phyloP scores from a whole-genome alignment of 2,329 filamentous ascomycete genomes.

The Talaromyces marneffei region DNA sequence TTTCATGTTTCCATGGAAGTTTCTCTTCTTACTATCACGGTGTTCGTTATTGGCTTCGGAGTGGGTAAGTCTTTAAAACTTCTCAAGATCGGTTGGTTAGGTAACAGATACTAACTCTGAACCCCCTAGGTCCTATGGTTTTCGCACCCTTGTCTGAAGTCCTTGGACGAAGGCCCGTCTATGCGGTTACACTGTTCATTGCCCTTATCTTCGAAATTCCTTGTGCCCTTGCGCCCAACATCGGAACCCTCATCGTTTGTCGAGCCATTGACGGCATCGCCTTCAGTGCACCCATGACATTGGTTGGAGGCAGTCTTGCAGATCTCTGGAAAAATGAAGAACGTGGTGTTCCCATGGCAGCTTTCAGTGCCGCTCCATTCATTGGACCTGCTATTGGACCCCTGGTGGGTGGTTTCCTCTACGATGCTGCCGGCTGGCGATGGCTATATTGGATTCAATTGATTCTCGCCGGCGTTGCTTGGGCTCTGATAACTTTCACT shows the following conservation, averaged over 20 bases:
- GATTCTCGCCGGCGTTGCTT: slow-evolving; percentile 65
- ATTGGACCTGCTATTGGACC: slow-evolving; percentile 73
- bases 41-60: slow-evolving; percentile 79
- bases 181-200: slow-evolving; percentile 60
- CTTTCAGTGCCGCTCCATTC: slow-evolving; percentile 77
- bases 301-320: slow-evolving; percentile 74
- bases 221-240: slow-evolving; percentile 70
- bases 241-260: slow-evolving; percentile 68
- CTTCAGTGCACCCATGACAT: slow-evolving; percentile 79
- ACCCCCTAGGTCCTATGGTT: slow-evolving; percentile 58
- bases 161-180: slow-evolving; percentile 65
- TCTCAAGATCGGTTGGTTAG: not conserved
- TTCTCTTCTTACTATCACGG: slow-evolving; percentile 62
- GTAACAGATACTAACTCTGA: not conserved
- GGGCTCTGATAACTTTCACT: slow-evolving; percentile 76
- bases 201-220: slow-evolving; percentile 77
- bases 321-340: slow-evolving; percentile 83
- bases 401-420: slow-evolving; percentile 69
- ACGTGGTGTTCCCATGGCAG: slow-evolving; percentile 79
- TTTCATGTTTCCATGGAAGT: slow-evolving; percentile 69
- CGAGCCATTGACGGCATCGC: slow-evolving; percentile 75
- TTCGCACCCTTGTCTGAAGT: slow-evolving; percentile 77
- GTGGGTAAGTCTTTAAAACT: slow-evolving; percentile 49
- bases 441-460: slow-evolving; percentile 87
- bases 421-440: slow-evolving; percentile 65